Conservation (phyloP, 2,329 filamentous ascomycete genomes). For the Alternaria brassicicola region DNA sequence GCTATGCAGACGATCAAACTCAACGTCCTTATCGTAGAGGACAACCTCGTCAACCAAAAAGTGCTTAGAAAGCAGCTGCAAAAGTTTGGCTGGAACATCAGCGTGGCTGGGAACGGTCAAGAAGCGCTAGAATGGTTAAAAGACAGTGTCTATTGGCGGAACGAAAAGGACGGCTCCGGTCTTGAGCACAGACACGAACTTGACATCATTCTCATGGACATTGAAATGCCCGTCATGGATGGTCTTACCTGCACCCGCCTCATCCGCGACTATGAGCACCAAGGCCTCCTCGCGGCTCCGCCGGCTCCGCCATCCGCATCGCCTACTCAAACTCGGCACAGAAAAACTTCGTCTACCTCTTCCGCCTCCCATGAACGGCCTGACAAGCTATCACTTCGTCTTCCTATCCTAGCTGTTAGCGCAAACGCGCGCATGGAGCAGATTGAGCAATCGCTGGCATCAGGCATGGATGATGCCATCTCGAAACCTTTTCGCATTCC, state of each 20-base stretch:
- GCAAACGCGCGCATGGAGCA: conserved; percentile 46
- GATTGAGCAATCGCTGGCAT: conserved; percentile 34
- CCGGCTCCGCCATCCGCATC: background rate
- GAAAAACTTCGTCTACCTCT: background rate
- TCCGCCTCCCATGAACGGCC: background rate
- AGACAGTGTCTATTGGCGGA: conserved; percentile 34
- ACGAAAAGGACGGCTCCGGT: background rate
- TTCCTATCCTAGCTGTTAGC: conserved; percentile 44
- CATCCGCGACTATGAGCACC: conserved; percentile 37
- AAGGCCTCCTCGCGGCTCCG: conserved; percentile 25
- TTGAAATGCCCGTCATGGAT: conserved; percentile 47
- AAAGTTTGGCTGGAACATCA: conserved; percentile 45
- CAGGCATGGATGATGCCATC: conserved; percentile 43
- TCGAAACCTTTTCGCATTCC: conserved; percentile 35
- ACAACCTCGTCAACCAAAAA: conserved; percentile 52
- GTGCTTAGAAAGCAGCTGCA: conserved; percentile 50
- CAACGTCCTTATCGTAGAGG: conserved; percentile 45
- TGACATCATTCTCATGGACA: conserved; percentile 42
- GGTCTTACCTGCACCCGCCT: conserved; percentile 36
- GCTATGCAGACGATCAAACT: conserved; percentile 28
- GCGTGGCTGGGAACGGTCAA: conserved; percentile 47
- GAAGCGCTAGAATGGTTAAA: conserved; percentile 49
- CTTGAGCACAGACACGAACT: conserved; percentile 12
- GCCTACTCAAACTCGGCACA: background rate
- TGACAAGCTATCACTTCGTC: conserved; percentile 7